A percentile compares a stretch with the other conserved stretches of the same genome.
Conservation (phyloP, 495 filamentous ascomycete species). For the Jackrogersella minutella region DNA sequence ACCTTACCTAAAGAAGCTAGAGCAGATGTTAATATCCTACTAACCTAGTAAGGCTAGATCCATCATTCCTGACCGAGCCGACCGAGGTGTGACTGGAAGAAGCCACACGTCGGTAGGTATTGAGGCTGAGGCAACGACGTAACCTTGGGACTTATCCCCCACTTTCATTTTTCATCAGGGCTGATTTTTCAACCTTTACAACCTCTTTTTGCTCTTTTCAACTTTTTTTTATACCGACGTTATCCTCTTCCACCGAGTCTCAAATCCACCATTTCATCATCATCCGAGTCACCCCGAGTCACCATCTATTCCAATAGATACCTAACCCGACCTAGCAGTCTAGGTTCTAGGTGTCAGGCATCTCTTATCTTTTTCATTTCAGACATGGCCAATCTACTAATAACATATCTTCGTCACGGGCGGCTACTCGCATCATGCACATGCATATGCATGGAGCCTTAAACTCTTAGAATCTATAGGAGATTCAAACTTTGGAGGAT, state of each 20-base stretch:
- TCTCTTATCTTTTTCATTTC: slow-evolving; percentile 25
- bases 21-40: no score
- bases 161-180: background rate
- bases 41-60: background rate
- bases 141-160: no score
- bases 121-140: background rate
- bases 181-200: no score
- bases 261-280: background rate
- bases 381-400: slow-evolving; percentile 18
- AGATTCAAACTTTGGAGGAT: slow-evolving; percentile 5
- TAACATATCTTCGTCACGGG: slow-evolving; percentile 29
- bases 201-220: no score
- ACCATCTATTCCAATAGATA: slow-evolving; percentile 1
- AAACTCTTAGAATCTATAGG: slow-evolving; percentile 21
- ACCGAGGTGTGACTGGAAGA: background rate
- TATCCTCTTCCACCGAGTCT: background rate
- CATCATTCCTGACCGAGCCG: background rate
- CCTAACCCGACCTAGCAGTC: background rate
- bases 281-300: background rate
- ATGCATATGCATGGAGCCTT: slow-evolving; percentile 34
- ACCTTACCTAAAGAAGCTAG: no score
- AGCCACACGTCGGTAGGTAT: background rate
- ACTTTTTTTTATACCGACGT: background rate
- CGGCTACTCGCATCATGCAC: slow-evolving; percentile 41
- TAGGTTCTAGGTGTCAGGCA: no score